phyloP scores from a whole-genome alignment of 768 basidiomycete species.

The Pleurotus tuoliensis region DNA sequence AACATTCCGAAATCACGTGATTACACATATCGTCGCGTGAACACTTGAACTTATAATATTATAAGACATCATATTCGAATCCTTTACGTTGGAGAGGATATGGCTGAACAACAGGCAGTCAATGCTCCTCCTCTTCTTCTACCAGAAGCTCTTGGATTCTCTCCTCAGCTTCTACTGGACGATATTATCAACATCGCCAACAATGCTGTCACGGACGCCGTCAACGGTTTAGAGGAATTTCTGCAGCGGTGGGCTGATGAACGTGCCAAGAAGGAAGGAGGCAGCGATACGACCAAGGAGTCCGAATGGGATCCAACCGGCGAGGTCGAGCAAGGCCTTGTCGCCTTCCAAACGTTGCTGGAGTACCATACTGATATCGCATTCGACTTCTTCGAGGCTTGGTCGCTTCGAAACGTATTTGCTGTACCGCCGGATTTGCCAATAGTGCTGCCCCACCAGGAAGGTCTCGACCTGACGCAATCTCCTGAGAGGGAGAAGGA shows the following conservation, averaged over 20 bases:
- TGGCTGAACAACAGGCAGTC: constrained; percentile 7
- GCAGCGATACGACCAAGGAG: constrained; percentile 12
- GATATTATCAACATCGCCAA: constrained; percentile 84
- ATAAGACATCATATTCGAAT: no score
- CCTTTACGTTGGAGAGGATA: background rate
- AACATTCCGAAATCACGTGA: background rate
- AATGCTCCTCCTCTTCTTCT: constrained; percentile 46
- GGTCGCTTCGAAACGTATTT: constrained; percentile 87
- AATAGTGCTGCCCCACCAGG: constrained; percentile 74
- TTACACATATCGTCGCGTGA: background rate
- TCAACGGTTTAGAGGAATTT: constrained; percentile 78
- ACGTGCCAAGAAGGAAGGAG: constrained; percentile 40
- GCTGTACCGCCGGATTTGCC: constrained; percentile 66
- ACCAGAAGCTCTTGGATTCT: constrained; percentile 77
- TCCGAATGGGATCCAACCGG: constrained; percentile 56
- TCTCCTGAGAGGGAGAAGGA: constrained; percentile 57
- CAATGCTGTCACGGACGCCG: constrained; percentile 71
- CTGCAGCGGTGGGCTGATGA: constrained; percentile 71
- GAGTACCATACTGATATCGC: constrained; percentile 88
- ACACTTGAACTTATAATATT: background rate
- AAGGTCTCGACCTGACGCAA: constrained; percentile 59
- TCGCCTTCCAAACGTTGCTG: constrained; percentile 83
- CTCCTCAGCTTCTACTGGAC: constrained; percentile 80
- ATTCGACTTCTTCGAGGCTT: constrained; percentile 89
- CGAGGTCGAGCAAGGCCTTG: constrained; percentile 76